These are phyloP conservation scores for Sordariomycetes sp. DNA, from an alignment of 2,329 filamentous ascomycete species.

Conservation along the genomic window DNA sequence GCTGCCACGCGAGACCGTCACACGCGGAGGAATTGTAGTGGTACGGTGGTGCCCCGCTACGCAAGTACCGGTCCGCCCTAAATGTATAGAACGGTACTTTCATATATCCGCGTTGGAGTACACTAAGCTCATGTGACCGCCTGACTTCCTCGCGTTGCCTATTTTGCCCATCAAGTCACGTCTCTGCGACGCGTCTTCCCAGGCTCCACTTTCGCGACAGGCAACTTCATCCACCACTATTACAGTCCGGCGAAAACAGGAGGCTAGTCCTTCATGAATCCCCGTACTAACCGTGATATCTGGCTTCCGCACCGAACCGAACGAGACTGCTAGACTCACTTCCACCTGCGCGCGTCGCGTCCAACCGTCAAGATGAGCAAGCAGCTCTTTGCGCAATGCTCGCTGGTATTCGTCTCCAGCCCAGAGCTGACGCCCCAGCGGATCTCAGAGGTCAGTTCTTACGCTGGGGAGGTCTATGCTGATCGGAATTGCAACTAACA, in stretches of 20 bases:
- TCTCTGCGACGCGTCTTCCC: slow-evolving; percentile 8
- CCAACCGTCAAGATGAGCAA: slow-evolving; percentile 9
- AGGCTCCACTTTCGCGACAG: slow-evolving; percentile 3
- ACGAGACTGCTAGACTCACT: not conserved
- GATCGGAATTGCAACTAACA: not conserved
- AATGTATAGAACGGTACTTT: not conserved
- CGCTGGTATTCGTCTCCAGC: slow-evolving; percentile 31
- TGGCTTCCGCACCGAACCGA: not conserved
- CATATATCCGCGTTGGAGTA: not conserved
- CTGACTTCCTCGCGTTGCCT: slow-evolving; percentile 21
- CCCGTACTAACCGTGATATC: not conserved
- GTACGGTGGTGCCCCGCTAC: not conserved
- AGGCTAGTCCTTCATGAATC: not conserved
- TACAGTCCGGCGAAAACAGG: not conserved
- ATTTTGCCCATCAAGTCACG: not conserved
- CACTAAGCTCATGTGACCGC: slow-evolving; percentile 17
- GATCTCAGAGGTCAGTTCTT: slow-evolving; percentile 22
- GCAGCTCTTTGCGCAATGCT: slow-evolving; percentile 26
- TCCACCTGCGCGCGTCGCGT: not conserved
- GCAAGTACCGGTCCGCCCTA: not conserved
- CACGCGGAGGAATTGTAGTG: not conserved
- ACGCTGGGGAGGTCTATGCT: not conserved
- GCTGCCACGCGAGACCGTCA: not conserved
- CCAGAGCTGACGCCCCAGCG: slow-evolving; percentile 22
- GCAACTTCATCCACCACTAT: not conserved